These are phyloP conservation scores for Dichotomocladium elegans DNA, from an alignment of 371 early-diverging fungal species.

Conservation along the genomic window DNA sequence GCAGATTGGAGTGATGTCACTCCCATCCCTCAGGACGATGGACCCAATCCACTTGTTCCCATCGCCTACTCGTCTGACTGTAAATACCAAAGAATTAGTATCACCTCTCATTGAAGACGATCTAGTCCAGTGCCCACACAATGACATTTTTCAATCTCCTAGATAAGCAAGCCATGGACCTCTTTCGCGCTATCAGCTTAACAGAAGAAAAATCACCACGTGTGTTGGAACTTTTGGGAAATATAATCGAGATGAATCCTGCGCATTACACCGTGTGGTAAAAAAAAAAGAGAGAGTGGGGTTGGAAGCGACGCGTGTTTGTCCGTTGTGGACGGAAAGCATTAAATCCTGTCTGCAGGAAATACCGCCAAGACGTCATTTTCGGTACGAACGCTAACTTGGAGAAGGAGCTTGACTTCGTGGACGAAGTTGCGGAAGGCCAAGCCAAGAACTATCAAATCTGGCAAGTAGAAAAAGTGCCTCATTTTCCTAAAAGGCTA, in stretches of 20 bases:
- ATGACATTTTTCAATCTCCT: neutral
- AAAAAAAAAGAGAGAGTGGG: neutral
- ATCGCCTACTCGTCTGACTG: conserved; percentile 87
- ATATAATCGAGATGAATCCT: conserved; percentile 81
- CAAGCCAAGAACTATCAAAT: conserved; percentile 94
- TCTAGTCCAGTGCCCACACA: neutral
- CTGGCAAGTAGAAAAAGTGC: conserved; percentile 56
- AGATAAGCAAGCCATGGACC: conserved; percentile 84
- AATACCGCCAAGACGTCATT: conserved; percentile 81
- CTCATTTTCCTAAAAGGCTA: neutral
- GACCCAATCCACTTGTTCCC: conserved; percentile 81
- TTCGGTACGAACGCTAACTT: conserved; percentile 61
- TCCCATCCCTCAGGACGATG: conserved; percentile 87
- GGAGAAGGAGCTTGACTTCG: conserved; percentile 70
- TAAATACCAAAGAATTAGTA: conserved; percentile 29
- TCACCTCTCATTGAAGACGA: no score
- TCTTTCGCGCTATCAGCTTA: conserved; percentile 78
- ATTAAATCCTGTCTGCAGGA: no score
- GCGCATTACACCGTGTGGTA: conserved; percentile 96
- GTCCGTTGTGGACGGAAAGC: no score
- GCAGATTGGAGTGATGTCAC: conserved; percentile 83
- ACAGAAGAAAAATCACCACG: conserved; percentile 73
- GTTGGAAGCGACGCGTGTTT: no score
- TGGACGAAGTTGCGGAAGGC: conserved; percentile 63
- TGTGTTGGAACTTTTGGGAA: conserved; percentile 75